A percentile compares a stretch with the other conserved stretches of the same genome.
These are phyloP conservation scores for Solanum pimpinellifolium DNA, from an alignment of 257 asterid genomes.

Conservation along the genomic window DNA sequence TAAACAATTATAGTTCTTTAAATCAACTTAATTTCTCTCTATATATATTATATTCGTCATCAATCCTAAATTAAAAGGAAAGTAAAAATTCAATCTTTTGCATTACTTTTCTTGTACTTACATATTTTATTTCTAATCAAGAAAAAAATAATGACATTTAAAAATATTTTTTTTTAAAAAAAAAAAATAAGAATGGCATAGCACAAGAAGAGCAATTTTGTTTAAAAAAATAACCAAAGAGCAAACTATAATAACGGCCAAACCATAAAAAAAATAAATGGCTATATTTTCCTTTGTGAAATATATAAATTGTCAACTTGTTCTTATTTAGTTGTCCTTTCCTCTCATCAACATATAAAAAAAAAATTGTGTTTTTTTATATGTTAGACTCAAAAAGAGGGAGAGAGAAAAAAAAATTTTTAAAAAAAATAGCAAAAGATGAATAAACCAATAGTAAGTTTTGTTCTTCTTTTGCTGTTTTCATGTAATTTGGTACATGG, in stretches of 20 bases:
- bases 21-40: too few species aligned
- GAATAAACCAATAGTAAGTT: background rate
- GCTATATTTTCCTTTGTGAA: background rate
- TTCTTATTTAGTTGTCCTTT: background rate
- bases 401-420: background rate
- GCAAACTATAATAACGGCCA: background rate
- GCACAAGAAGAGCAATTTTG: background rate
- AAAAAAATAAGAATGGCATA: too few species aligned
- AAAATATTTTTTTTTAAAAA: too few species aligned
- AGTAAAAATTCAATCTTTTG: too few species aligned
- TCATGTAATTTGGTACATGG: background rate
- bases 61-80: too few species aligned
- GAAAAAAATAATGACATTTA: too few species aligned
- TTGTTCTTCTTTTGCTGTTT: background rate
- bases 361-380: background rate
- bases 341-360: background rate
- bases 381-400: background rate
- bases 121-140: too few species aligned
- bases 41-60: too few species aligned
- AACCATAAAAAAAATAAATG: background rate
- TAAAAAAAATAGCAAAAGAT: background rate
- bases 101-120: too few species aligned
- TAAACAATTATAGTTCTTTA: too few species aligned
- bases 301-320: background rate
- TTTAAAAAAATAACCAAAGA: background rate